Evolutionary conservation across 23 red algal species (phyloP).

Genomic region (Gracilariopsis chorda): DNA sequence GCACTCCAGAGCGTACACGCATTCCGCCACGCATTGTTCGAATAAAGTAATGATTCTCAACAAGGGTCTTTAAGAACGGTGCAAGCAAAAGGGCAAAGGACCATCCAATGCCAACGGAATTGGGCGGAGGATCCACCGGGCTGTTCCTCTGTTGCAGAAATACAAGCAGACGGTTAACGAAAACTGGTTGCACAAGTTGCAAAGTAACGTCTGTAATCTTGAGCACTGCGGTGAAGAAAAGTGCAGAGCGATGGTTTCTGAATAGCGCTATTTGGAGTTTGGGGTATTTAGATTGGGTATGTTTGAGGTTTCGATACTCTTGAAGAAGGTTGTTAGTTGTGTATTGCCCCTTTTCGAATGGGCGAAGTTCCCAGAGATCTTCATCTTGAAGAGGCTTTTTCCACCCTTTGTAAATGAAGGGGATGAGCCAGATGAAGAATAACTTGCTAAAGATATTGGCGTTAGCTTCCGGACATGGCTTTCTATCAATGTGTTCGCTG

Average conservation of each 20-base stretch:
- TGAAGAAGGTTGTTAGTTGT: constrained; percentile 19
- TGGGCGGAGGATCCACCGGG: not conserved
- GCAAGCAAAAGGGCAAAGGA: constrained; percentile 66
- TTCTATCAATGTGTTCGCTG: not conserved
- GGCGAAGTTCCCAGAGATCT: constrained; percentile 75
- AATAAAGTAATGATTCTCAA: constrained; percentile 90
- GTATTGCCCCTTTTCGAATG: constrained; percentile 16
- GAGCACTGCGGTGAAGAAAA: constrained; percentile 56
- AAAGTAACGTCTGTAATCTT: constrained; percentile 72
- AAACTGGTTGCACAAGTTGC: constrained; percentile 57
- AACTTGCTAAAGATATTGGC: constrained; percentile 37
- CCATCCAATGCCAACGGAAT: constrained; percentile 30
- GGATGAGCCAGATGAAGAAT: constrained; percentile 64
- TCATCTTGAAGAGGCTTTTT: constrained; percentile 61
- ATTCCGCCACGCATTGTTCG: constrained; percentile 75
- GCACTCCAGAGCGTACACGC: constrained; percentile 76
- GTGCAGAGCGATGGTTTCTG: constrained; percentile 13
- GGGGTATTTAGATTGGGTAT: not conserved
- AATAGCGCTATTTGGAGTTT: not conserved
- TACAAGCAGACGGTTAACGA: constrained; percentile 50
- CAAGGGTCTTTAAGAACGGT: constrained; percentile 70
- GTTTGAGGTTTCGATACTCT: not conserved
- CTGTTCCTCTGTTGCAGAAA: constrained; percentile 21
- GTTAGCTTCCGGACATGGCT: constrained; percentile 19
- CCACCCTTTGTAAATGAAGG: constrained; percentile 74